Conservation (phyloP, 2,329 filamentous ascomycete genomes). For the Venturia aucupariae region DNA sequence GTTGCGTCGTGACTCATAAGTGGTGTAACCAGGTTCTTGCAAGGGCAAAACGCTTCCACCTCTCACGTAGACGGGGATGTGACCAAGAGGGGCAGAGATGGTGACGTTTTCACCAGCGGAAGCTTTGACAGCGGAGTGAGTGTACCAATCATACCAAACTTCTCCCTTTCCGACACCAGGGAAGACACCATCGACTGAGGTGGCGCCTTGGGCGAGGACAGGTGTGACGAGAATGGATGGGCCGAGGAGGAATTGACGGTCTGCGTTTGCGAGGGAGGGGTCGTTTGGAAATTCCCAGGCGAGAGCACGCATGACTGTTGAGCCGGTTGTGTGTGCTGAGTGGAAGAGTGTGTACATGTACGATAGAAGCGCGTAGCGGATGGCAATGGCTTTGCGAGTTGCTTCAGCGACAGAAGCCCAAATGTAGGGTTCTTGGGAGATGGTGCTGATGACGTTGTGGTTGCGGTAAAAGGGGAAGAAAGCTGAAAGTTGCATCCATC, state of each 20-base stretch:
- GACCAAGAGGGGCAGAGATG: conserved; percentile 51
- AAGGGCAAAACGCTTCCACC: conserved; percentile 59
- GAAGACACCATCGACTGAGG: conserved; percentile 57
- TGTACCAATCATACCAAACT: conserved; percentile 75
- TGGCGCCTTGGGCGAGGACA: conserved; percentile 52
- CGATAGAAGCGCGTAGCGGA: conserved; percentile 61
- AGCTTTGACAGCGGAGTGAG: conserved; percentile 44
- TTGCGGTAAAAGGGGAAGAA: conserved; percentile 68
- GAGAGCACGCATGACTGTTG: conserved; percentile 59
- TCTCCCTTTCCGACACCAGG: conserved; percentile 52
- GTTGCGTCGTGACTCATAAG: conserved; percentile 50
- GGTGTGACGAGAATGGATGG: conserved; percentile 54
- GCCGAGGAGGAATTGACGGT: conserved; percentile 68
- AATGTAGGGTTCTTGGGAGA: conserved; percentile 59
- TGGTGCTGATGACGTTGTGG: conserved; percentile 56
- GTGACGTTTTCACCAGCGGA: conserved; percentile 48
- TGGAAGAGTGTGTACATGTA: conserved; percentile 71
- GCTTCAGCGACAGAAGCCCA: conserved; percentile 60
- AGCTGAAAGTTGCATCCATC: conserved; percentile 64
- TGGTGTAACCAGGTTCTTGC: conserved; percentile 61
- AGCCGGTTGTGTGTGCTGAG: conserved; percentile 53
- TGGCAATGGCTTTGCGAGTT: conserved; percentile 55
- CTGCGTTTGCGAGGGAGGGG: conserved; percentile 56
- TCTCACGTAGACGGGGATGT: conserved; percentile 64
- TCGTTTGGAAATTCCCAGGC: conserved; percentile 64